Conservation (phyloP, 2,329 filamentous ascomycete genomes). For the Clarireedia sp. region DNA sequence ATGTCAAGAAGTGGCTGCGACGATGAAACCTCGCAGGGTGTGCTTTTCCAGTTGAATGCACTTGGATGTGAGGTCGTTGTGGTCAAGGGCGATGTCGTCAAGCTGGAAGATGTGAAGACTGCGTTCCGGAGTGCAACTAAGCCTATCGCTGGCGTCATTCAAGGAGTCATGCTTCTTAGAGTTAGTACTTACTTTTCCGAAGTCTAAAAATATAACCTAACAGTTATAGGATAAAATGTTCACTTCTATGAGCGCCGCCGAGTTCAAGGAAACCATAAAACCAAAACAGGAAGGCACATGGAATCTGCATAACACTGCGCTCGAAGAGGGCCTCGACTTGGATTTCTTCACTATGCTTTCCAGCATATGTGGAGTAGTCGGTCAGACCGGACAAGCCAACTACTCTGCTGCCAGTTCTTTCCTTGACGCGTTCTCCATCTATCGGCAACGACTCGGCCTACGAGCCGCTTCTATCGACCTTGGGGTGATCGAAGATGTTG, state of each 20-base stretch:
- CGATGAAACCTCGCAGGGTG: slow-evolving; percentile 1
- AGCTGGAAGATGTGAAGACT: neutral
- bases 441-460: neutral
- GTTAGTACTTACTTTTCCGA: slow-evolving; percentile 8
- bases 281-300: slow-evolving; percentile 18
- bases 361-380: slow-evolving; percentile 31
- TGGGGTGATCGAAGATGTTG: slow-evolving; percentile 29
- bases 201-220: neutral
- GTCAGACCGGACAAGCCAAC: slow-evolving; percentile 33
- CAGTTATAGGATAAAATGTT: slow-evolving; percentile 10
- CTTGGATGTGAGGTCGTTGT: neutral
- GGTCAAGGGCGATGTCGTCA: neutral
- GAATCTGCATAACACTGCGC: slow-evolving; percentile 18
- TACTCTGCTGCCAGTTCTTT: slow-evolving; percentile 45
- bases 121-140: slow-evolving; percentile 6
- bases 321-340: slow-evolving; percentile 24
- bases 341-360: slow-evolving; percentile 36
- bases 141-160: slow-evolving; percentile 24
- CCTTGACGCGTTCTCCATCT: slow-evolving; percentile 28
- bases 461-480: neutral
- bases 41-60: neutral
- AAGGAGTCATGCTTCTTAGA: slow-evolving; percentile 29
- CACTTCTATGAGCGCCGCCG: slow-evolving; percentile 11
- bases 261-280: slow-evolving; percentile 9
- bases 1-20: slow-evolving; percentile 12